Evolutionary conservation across 176 grass and related monocot species (phyloP).

Genomic region (Bonia amplexicaulis): DNA sequence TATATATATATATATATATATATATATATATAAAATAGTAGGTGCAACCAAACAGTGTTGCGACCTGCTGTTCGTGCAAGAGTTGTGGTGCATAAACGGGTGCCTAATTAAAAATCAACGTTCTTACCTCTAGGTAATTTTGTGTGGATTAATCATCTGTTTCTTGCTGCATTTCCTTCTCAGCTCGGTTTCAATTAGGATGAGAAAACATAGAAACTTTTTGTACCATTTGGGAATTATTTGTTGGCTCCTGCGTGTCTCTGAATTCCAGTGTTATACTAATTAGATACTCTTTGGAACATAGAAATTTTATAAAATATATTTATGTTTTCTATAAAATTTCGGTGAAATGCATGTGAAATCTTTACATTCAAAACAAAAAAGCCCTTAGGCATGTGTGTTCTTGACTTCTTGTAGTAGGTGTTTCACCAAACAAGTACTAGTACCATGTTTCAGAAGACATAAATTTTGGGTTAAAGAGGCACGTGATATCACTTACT

Average conservation of each 20-base stretch:
- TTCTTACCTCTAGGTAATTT: background rate
- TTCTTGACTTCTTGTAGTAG: background rate
- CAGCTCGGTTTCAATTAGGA: background rate
- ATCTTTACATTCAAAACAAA: background rate
- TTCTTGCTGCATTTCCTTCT: background rate
- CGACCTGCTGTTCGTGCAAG: background rate
- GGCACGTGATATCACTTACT: constrained; percentile 15
- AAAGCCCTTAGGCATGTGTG: background rate
- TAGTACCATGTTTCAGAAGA: background rate
- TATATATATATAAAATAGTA: too few species aligned
- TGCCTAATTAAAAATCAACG: background rate
- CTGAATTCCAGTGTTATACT: background rate
- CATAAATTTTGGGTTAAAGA: background rate
- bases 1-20: too few species aligned
- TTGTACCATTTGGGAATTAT: background rate
- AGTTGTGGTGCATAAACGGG: background rate
- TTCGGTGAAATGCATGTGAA: background rate
- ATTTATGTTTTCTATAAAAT: background rate
- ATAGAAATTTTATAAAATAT: background rate
- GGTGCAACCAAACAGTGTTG: background rate
- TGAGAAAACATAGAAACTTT: background rate
- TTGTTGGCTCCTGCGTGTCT: background rate
- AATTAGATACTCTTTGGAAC: too few species aligned
- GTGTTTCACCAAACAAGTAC: background rate
- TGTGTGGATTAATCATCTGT: background rate